Base-by-base conservation (phyloP, 495 filamentous ascomycete species). In the Glarea lozoyensis region DNA sequence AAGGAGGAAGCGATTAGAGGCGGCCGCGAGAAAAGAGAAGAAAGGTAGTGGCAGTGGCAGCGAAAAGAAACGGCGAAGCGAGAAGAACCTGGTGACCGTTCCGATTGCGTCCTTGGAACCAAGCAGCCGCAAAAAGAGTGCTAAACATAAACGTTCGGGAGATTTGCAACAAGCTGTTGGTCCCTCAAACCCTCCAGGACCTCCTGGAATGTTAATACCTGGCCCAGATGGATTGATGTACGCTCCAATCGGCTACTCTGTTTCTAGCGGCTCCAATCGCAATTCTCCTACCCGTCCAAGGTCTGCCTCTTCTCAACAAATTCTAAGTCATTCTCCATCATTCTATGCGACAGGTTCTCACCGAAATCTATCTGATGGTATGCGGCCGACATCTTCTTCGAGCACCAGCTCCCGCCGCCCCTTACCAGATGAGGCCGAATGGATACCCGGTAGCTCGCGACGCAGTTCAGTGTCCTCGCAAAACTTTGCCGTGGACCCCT, bases 1-100 rank as follows among this genome's bases (percentile, higher is more conserved):
- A 43, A 58, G 67, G 34, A 75, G 82, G 36, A 75, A 76, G 58
- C 72, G 79, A 40, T 62, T 75, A 54, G 67, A 76, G 45, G 68
- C 66, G 32, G 61, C 65, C 18, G 44, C 43, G n/a, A 39, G 37
- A 15, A 48, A 49, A 21, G 37, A 23, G 20, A 23, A 40, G 15
- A 52, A 57, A 44, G 48, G 36, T 18, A 48, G 45, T 33, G 42
- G 54, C 7, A 56, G 53, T 48, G 53, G 40, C 9, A 46, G 43
- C 39, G 50, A 54, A 22, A 42, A 40, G 22, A 45, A 42, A 38
- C 45, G 52, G 25, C 42, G 43, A 20, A 53, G 43, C 15, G 48
- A 53, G 11, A 15, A 27, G 16, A 31, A 41, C 30, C 45, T 41
- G 23, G 42, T 54, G 25, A 44, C 42, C 21, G 35, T 59, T 23